A percentile compares a stretch with the other conserved stretches of the same genome.
Conservation (phyloP, 2,329 filamentous ascomycete genomes). For the Magnaporthales sp. region DNA sequence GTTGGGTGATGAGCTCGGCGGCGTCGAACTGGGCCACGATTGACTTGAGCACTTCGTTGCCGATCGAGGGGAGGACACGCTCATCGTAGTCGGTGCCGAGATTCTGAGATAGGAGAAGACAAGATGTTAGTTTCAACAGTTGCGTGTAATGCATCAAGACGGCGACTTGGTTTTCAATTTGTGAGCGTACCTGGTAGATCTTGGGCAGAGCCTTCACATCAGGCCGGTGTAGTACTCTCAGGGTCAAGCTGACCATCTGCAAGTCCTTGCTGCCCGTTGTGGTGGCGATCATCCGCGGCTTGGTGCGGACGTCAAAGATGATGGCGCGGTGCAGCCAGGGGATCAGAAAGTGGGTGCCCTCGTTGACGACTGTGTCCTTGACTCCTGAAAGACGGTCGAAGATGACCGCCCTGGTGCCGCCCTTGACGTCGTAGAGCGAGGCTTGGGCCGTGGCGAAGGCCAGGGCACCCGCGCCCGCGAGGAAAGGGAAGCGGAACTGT, state of each 20-base stretch:
- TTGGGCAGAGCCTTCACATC: slow-evolving; percentile 88
- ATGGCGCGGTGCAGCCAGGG: slow-evolving; percentile 95
- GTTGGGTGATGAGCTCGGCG: slow-evolving; percentile 96
- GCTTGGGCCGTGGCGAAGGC: slow-evolving; percentile 61
- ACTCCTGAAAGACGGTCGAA: slow-evolving; percentile 92
- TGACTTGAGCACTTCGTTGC: slow-evolving; percentile 97
- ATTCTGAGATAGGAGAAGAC: slow-evolving; percentile 47
- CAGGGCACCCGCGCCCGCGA: slow-evolving; percentile 28
- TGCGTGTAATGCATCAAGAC: no score
- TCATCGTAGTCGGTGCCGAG: slow-evolving; percentile 98
- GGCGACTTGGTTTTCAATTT: no score
- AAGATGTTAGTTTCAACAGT: not conserved
- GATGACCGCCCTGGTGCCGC: slow-evolving; percentile 90
- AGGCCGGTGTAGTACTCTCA: slow-evolving; percentile 89
- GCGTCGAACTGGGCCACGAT: slow-evolving; percentile 99
- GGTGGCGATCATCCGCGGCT: slow-evolving; percentile 93
- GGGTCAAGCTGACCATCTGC: slow-evolving; percentile 98
- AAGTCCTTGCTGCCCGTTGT: slow-evolving; percentile 98
- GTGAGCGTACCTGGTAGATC: slow-evolving; percentile 81
- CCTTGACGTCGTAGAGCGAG: slow-evolving; percentile 94
- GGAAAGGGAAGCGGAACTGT: not conserved
- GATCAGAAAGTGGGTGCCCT: slow-evolving; percentile 93
- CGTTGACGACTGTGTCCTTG: slow-evolving; percentile 84
- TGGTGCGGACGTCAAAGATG: slow-evolving; percentile 94
- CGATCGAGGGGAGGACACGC: slow-evolving; percentile 94